Base-by-base conservation (phyloP, 148 eudicot genomes). In the Fagopyrum esculentum region DNA sequence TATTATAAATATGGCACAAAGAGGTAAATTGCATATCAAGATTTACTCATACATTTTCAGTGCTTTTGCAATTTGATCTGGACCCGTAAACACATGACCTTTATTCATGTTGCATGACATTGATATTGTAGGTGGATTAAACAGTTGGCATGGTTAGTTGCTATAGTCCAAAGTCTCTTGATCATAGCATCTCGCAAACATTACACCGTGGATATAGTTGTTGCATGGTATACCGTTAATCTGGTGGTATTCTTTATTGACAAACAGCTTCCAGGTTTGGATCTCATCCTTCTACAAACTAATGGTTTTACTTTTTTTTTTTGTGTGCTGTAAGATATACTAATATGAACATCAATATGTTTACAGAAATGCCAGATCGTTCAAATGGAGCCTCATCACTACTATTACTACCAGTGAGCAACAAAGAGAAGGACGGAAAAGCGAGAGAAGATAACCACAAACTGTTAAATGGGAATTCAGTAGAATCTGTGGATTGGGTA, bases 161-260 rank as follows among this genome's bases (percentile, higher is more conserved):
- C 83, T 60, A 81, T 95, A 45, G 73, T 81, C 49, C 99, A 92
- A 77, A 95, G 99, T 87, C 87, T 92, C 69, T 86, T 95, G 87
- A 95, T 95, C 49, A 76, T 95, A 72, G 99, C 99, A 72, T 95
- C 99, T 29, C 96, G 99, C 56, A 95, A 95, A 76, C 99, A 95
- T 83, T 95, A 95, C 84, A 89, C 96, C 0, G 99, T 95, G 73
- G 99, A 95, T 68, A 87, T 95, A 49, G 88, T 92, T 43, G 96
- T 90, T 51, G 98, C 98, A 54, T 93, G 98, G 98, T 93, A 92
- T 80, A 89, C 99, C 0, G 99, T 95, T 61, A 95, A 92, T 78
- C 85, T 95, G 84, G 96, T 92, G 47, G 92, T 95, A 43, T 95
- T 84, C 88, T 95, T 95, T 75, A 54, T 92, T 4, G 98, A 95